Percentiles rank a stretch among this genome's conserved stretches.
These are phyloP conservation scores for Boletellus ananas DNA, from an alignment of 768 basidiomycete genomes.

Conservation along the genomic window DNA sequence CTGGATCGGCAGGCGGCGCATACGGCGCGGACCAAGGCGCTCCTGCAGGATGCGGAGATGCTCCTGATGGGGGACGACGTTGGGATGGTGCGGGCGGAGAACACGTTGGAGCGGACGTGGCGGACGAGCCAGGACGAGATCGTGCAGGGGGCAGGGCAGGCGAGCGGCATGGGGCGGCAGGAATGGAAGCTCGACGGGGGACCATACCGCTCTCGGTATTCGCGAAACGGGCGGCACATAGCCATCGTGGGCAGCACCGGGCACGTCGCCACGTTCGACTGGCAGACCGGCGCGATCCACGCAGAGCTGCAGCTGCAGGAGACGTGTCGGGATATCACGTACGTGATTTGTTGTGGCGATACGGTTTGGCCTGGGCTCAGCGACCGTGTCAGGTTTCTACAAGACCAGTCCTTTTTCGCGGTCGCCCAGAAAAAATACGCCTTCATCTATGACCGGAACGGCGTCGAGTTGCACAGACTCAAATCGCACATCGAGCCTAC, in stretches of 20 bases:
- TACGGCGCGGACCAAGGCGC: conserved; percentile 55
- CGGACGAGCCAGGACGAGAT: conserved; percentile 81
- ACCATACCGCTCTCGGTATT: conserved; percentile 80
- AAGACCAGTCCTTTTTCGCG: conserved; percentile 90
- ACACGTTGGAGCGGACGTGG: conserved; percentile 87
- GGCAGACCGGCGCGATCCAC: conserved; percentile 82
- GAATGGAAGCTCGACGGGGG: conserved; percentile 85
- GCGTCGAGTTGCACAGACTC: conserved; percentile 86
- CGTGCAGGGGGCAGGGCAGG: conserved; percentile 56
- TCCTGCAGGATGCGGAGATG: conserved; percentile 69
- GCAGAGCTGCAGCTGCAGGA: conserved; percentile 87
- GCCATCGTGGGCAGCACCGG: conserved; percentile 81
- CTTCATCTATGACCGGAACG: conserved; percentile 92
- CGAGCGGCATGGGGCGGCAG: conserved; percentile 70
- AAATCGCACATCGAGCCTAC: conserved; percentile 87
- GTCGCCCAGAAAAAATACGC: conserved; percentile 96
- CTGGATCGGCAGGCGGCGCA: conserved; percentile 60
- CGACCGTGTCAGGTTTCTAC: conserved; percentile 61
- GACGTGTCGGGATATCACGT: conserved; percentile 91
- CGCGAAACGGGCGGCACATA: conserved; percentile 89
- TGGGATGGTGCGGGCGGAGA: conserved; percentile 74
- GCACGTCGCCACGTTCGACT: conserved; percentile 92
- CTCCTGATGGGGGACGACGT: conserved; percentile 58
- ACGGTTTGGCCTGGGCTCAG: neutral
- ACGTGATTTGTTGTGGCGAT: conserved; percentile 25